These are phyloP conservation scores for Brassica carinata DNA, from an alignment of 345 rosid genomes.

Conservation along the genomic window DNA sequence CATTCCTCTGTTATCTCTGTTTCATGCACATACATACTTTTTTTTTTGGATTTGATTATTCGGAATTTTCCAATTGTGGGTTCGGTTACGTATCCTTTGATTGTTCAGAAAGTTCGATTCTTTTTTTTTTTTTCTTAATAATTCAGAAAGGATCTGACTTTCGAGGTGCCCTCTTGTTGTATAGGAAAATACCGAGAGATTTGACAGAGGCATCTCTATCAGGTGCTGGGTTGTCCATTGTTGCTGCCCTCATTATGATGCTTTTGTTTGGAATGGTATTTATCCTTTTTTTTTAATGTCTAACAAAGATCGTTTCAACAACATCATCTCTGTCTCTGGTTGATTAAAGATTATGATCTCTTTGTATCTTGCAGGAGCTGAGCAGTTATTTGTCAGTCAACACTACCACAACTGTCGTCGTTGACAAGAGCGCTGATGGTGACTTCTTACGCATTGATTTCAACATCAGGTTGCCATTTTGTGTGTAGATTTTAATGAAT, in stretches of 20 bases:
- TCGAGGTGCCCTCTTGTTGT: not conserved
- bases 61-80: not conserved
- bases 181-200: slow-evolving; percentile 98
- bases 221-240: slow-evolving; percentile 93
- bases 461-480: slow-evolving; percentile 64
- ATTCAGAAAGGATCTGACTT: slow-evolving; percentile 1
- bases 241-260: slow-evolving; percentile 85
- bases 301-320: not conserved
- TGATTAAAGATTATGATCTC: not conserved
- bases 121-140: not conserved
- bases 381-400: slow-evolving; percentile 71
- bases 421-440: slow-evolving; percentile 92
- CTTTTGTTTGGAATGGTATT: slow-evolving; percentile 97
- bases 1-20: not conserved
- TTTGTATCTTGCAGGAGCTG: slow-evolving; percentile 61
- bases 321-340: not conserved
- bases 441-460: slow-evolving; percentile 92
- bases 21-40: not conserved
- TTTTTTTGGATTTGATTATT: not conserved
- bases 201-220: slow-evolving; percentile 97
- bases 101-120: not conserved
- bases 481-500: not conserved
- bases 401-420: slow-evolving; percentile 81
- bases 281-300: not conserved
- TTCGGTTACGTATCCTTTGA: not conserved